phyloP scores from a whole-genome alignment of 2,329 filamentous ascomycete genomes.

The Niveomyces coronatus region DNA sequence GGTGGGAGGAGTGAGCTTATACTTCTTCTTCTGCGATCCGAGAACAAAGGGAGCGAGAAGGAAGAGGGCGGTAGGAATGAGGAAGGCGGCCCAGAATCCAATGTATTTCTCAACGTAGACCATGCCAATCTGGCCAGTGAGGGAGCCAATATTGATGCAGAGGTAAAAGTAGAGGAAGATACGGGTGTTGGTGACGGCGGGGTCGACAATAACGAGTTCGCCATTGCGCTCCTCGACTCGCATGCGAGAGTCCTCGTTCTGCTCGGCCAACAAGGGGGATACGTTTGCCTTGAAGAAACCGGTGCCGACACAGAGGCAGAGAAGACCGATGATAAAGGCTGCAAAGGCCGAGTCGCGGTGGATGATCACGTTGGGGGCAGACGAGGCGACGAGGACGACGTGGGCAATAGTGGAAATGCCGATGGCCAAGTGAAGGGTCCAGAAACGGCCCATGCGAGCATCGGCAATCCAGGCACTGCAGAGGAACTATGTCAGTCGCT shows the following conservation, averaged over 20 bases:
- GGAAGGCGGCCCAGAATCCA: conserved; percentile 63
- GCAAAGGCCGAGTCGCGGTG: conserved; percentile 47
- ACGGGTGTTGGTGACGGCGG: conserved; percentile 55
- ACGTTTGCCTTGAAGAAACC: conserved; percentile 79
- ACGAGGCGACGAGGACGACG: conserved; percentile 53
- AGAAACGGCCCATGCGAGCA: conserved; percentile 62
- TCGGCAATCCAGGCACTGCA: conserved; percentile 49
- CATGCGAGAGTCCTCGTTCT: conserved; percentile 50
- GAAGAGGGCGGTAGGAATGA: conserved; percentile 58
- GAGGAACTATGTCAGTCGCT: no score
- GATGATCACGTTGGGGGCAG: conserved; percentile 52
- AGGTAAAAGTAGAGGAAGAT: conserved; percentile 55
- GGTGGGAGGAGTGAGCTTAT: conserved; percentile 53
- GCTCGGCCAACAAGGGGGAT: conserved; percentile 60
- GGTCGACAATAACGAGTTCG: conserved; percentile 61
- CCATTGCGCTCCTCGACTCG: conserved; percentile 46
- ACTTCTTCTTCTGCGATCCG: conserved; percentile 47
- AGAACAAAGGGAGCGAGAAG: conserved; percentile 51
- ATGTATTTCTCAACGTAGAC: conserved; percentile 67
- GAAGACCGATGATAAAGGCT: conserved; percentile 57
- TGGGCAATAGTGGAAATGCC: conserved; percentile 56
- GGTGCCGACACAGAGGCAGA: conserved; percentile 50
- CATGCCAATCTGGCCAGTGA: conserved; percentile 49
- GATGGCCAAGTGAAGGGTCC: conserved; percentile 61
- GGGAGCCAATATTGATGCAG: conserved; percentile 54